Percentiles rank a stretch among this genome's conserved stretches.
Evolutionary conservation across 768 basidiomycete genomes (phyloP).

Genomic region (Crassisporium funariophilum): DNA sequence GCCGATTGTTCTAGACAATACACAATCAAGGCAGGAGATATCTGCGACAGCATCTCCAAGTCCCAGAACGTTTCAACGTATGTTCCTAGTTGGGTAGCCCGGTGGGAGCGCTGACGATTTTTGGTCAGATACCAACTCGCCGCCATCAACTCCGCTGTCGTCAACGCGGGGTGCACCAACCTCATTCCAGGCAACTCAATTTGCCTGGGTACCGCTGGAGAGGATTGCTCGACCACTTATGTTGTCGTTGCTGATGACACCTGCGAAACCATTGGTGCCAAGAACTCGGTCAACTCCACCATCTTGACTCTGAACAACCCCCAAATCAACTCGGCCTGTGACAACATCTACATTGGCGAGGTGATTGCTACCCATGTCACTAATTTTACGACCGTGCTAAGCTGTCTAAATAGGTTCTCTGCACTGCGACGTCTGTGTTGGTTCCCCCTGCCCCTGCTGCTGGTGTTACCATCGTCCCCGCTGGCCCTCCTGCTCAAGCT

Average conservation of each 20-base stretch:
- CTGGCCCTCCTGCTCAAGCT: constrained; percentile 13
- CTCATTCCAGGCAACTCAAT: constrained; percentile 49
- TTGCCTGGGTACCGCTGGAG: constrained; percentile 57
- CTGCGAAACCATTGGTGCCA: constrained; percentile 45
- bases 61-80: constrained; percentile 50
- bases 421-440: constrained; percentile 23
- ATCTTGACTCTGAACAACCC: constrained; percentile 66
- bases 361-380: constrained; percentile 30
- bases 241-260: constrained; percentile 50
- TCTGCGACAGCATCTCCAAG: constrained; percentile 57
- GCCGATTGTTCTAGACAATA: constrained; percentile 50
- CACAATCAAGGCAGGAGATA: constrained; percentile 52
- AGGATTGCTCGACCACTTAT: constrained; percentile 57
- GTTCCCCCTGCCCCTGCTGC: constrained; percentile 25
- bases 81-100: no score
- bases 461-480: constrained; percentile 18
- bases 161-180: constrained; percentile 59
- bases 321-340: constrained; percentile 53
- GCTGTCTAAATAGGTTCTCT: constrained; percentile 25
- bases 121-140: constrained; percentile 57
- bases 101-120: constrained; percentile 2
- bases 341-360: constrained; percentile 61
- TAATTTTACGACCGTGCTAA: not conserved
- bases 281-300: constrained; percentile 42
- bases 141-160: constrained; percentile 46